Percentiles rank a stretch among this genome's conserved stretches.
Evolutionary conservation across 768 basidiomycete genomes (phyloP).

Genomic region (Sporobolomyces roseus): DNA sequence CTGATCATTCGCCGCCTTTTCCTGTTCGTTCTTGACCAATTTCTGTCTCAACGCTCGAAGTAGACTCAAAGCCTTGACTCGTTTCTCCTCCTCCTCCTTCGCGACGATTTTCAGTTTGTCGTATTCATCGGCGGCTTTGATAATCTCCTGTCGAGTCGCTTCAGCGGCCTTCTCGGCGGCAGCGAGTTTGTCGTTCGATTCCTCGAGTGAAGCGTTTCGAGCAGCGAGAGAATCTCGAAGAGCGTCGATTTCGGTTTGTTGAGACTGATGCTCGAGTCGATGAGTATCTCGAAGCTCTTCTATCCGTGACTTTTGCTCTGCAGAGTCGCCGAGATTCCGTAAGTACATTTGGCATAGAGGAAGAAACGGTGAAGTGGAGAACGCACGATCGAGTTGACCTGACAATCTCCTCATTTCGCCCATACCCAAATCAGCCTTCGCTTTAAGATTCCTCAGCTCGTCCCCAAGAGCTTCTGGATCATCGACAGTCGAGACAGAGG

Average conservation of each 20-base stretch:
- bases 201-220: slow-evolving; percentile 66
- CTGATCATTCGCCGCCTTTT: slow-evolving; percentile 54
- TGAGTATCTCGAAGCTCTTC: slow-evolving; percentile 83
- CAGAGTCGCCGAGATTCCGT: background rate
- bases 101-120: slow-evolving; percentile 62
- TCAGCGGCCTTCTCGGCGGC: slow-evolving; percentile 65
- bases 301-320: slow-evolving; percentile 78
- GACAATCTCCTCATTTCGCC: slow-evolving; percentile 75
- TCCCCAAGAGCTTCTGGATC: slow-evolving; percentile 68
- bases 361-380: background rate
- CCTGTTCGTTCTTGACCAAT: slow-evolving; percentile 90
- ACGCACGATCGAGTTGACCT: slow-evolving; percentile 68
- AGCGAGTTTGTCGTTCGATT: slow-evolving; percentile 62
- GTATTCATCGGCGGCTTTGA: slow-evolving; percentile 53
- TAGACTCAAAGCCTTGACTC: slow-evolving; percentile 83
- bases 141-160: slow-evolving; percentile 58
- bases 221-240: slow-evolving; percentile 66
- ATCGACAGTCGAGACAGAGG: slow-evolving; percentile 59
- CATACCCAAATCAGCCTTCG: slow-evolving; percentile 53
- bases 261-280: slow-evolving; percentile 71
- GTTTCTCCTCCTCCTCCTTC: slow-evolving; percentile 97
- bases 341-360: background rate
- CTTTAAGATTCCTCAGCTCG: slow-evolving; percentile 63
- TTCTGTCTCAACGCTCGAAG: slow-evolving; percentile 95
- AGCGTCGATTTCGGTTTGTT: slow-evolving; percentile 66